Percentiles rank a stretch among this genome's conserved stretches.
These are phyloP conservation scores for Xylariaceae sp. DNA, from an alignment of 2,329 filamentous ascomycete species.

Conservation along the genomic window DNA sequence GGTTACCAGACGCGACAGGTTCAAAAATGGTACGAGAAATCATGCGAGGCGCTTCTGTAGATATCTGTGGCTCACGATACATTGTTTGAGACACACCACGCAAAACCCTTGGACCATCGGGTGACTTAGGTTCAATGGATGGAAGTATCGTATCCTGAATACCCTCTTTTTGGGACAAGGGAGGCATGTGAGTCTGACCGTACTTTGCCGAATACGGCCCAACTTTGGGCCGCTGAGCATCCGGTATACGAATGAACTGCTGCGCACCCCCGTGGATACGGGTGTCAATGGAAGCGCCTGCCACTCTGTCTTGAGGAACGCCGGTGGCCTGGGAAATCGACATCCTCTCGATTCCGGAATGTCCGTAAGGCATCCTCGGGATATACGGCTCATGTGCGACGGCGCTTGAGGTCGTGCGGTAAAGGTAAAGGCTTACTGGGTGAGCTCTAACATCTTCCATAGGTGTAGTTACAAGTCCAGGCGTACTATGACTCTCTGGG, in stretches of 20 bases:
- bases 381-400: constrained; percentile 4
- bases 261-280: constrained; percentile 15
- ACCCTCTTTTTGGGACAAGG: constrained; percentile 27
- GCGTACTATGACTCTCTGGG: constrained; percentile 15
- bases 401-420: constrained; percentile 7
- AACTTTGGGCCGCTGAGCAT: constrained; percentile 31
- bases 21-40: constrained; percentile 21
- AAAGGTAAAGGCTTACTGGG: constrained; percentile 11
- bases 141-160: constrained; percentile 31
- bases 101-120: constrained; percentile 13
- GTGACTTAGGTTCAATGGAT: constrained; percentile 32
- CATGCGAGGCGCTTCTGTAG: constrained; percentile 21
- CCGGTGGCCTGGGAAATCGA: neutral
- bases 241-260: constrained; percentile 22
- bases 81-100: constrained; percentile 16
- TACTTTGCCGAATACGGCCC: constrained; percentile 22
- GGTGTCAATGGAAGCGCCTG: constrained; percentile 7
- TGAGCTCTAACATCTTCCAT: constrained; percentile 19
- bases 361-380: constrained; percentile 5
- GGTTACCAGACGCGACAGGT: constrained; percentile 14
- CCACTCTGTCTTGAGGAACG: neutral
- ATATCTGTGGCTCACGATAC: constrained; percentile 19
- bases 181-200: constrained; percentile 14
- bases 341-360: constrained; percentile 5
- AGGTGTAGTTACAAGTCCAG: constrained; percentile 16